These are phyloP conservation scores for Castanea crenata DNA, from an alignment of 306 rosid genomes.

Conservation along the genomic window DNA sequence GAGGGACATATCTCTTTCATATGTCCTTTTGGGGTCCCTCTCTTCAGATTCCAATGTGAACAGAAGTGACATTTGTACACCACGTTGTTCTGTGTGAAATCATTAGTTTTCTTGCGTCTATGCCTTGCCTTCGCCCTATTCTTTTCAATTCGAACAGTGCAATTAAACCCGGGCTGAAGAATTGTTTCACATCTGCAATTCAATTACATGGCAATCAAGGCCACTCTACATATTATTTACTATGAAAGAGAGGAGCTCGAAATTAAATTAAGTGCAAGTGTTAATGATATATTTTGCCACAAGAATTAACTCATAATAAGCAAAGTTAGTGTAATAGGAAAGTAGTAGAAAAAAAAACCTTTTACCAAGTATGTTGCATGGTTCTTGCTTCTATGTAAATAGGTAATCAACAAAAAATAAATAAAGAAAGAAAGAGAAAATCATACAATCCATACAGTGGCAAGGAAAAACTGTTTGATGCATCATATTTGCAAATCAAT, in stretches of 20 bases:
- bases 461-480: neutral
- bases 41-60: conserved; percentile 54
- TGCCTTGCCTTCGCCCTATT: conserved; percentile 39
- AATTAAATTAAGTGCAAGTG: neutral
- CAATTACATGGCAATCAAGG: conserved; percentile 6
- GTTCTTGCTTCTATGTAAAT: neutral
- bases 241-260: neutral
- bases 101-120: conserved; percentile 28
- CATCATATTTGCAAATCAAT: neutral
- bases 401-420: neutral
- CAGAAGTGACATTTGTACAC: conserved; percentile 70
- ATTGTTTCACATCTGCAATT: conserved; percentile 69
- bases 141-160: conserved; percentile 63
- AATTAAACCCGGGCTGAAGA: conserved; percentile 73
- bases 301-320: neutral
- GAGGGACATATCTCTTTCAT: conserved; percentile 46
- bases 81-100: conserved; percentile 46
- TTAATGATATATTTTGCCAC: neutral
- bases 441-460: neutral
- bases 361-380: neutral
- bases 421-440: neutral
- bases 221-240: conserved; percentile 1
- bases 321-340: neutral
- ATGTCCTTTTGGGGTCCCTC: conserved; percentile 63
- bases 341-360: neutral